Base-by-base conservation (phyloP, 345 rosid genomes). In the Rhodamnia argentea region DNA sequence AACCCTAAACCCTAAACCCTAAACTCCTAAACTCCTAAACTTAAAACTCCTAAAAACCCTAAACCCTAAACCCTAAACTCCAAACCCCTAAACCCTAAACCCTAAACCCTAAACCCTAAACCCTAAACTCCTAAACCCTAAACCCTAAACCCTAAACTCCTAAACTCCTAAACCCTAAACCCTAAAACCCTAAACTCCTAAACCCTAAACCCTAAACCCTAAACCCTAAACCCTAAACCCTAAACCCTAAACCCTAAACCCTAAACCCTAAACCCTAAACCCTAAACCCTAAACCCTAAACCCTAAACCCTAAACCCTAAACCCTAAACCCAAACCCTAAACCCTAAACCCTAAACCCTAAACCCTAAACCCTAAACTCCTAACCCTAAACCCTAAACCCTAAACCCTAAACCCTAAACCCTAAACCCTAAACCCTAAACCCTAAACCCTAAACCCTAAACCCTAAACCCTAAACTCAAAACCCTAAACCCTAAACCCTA, bases 331-430 rank as follows among this genome's bases (percentile, higher is more conserved):
- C n/a, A n/a, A n/a, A 60, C 62, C 82, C 86, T 56, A n/a, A 44
- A 60, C 57, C 82, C 86, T 82, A n/a, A 62, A 60, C 57, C 82
- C 86, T 82, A n/a, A 62, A 60, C 57, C 82, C 86, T 82, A n/a
- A 62, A 60, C 57, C 82, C 86, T 58, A 15, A 62, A 85, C 37
- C 82, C 86, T 54, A 20, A 57, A 84, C 40, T 53, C 85, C 76
- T 40, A 57, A 84, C 40, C 75, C 85, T 75, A 37, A 57, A 84
- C 57, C 75, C 85, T 75, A 37, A 57, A 5, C 51, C 51, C 9
- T n/a, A n/a, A 50, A 84, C 57, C 75, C 85, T 75, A 37, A 57
- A 84, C 57, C 75, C 85, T 75, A 37, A 57, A 84, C 57, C 75
- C 85, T 75, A 37, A 57, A 84, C 57, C 75, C 85, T 75, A 37